Base-by-base conservation (phyloP, 2,329 filamentous ascomycete species). In the Hymenoscyphus infarciens region DNA sequence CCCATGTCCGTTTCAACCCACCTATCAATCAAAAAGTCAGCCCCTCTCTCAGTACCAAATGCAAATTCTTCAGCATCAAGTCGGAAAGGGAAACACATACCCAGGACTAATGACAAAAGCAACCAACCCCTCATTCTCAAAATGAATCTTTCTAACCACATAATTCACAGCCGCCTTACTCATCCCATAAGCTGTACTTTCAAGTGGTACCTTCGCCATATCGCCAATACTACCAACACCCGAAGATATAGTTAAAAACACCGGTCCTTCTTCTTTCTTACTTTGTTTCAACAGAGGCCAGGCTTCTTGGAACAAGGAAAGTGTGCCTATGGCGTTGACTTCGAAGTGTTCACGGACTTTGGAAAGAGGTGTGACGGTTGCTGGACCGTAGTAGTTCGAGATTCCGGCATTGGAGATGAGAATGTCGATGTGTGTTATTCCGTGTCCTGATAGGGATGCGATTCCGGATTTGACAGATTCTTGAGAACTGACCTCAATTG, bases 391-490 rank as follows among this genome's bases (percentile, higher is more conserved):
- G 16, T 67, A 57, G 3, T 73, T 71, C 4, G 69, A 68, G 11
- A 81, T 77, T 13, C 77, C 82, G 0, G 82, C 81, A 67, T 84
- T 85, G 54, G 81, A 79, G 59, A 85, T 78, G 1, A 85, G 76
- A 5, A 82, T 69, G 64, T 85, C 81, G 2, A 84, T 63, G 27
- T 75, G 70, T 4, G 71, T 67, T 64, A 84, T 78, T 3, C 73
- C 74, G 57, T 69, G 49, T 15, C 59, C 31, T 1, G 71, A 65
- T 0, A 80, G 70, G 2, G 70, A 64, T 29, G 72, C 58, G 1
- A 77, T 71, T 1, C 77, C 77, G 15, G 69, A 65, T 2, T 68
- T 66, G 0, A 78, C 67, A 60, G 78, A 76, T 1, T 69, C 64
- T 7, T 74, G 70, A 3, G 73, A 72, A 2, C 65, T 66, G 0